Evolutionary conservation across 176 grass and related monocot species (phyloP).

Genomic region (Rhipidocladum racemiflorum): DNA sequence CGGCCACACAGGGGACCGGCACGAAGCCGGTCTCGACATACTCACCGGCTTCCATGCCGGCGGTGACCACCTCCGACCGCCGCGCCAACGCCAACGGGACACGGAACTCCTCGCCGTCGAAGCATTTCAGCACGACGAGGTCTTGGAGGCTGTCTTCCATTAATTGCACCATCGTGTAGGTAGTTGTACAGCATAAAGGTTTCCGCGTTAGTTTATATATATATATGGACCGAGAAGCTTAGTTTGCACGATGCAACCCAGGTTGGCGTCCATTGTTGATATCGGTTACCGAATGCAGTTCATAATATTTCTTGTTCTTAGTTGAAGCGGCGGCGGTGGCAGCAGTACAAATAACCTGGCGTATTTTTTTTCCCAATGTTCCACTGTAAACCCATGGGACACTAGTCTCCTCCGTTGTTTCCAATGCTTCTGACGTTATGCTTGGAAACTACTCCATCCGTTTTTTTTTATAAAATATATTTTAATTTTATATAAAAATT

Average conservation of each 20-base stretch:
- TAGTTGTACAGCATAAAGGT: too few relatives aligned
- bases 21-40: neutral
- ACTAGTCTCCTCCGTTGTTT: too few relatives aligned
- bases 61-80: neutral
- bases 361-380: too few relatives aligned
- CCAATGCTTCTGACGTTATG: too few relatives aligned
- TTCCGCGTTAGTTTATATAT: neutral
- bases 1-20: neutral
- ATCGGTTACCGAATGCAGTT: neutral
- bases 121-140: conserved; percentile 26
- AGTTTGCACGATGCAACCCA: neutral
- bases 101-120: conserved; percentile 30
- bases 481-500: too few relatives aligned
- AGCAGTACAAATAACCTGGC: too few relatives aligned
- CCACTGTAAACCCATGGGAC: too few relatives aligned
- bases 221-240: neutral
- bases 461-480: too few relatives aligned
- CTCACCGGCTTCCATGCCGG: conserved; percentile 2
- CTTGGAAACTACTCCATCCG: too few relatives aligned
- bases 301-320: neutral
- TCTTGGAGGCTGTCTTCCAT: neutral
- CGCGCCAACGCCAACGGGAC: neutral
- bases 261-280: neutral
- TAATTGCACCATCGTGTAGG: neutral
- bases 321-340: too few relatives aligned